phyloP scores from a whole-genome alignment of 805 yeast species.

The Sugiyamaella smithiae region DNA sequence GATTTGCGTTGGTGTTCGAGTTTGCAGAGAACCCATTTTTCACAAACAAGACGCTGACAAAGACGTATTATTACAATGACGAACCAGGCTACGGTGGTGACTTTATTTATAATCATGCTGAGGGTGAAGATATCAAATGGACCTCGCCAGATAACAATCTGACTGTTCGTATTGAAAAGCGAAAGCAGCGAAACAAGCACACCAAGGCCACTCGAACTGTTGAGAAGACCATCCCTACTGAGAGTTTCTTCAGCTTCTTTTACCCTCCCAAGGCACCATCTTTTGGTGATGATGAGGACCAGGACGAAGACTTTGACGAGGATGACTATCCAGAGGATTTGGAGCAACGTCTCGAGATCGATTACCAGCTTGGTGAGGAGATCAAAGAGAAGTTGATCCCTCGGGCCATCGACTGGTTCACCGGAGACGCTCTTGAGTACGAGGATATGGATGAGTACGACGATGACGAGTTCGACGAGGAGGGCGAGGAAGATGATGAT shows the following conservation, averaged over 20 bases:
- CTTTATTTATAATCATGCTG: constrained; percentile 95
- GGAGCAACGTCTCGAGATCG: constrained; percentile 82
- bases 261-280: constrained; percentile 83
- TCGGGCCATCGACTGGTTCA: constrained; percentile 97
- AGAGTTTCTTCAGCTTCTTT: constrained; percentile 93
- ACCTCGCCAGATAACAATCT: constrained; percentile 72
- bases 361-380: constrained; percentile 94
- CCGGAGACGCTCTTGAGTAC: constrained; percentile 91
- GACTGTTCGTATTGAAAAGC: constrained; percentile 82
- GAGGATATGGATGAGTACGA: constrained; percentile 57
- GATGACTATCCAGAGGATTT: constrained; percentile 70
- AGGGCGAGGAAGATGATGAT: constrained; percentile 58
- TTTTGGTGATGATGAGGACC: constrained; percentile 53
- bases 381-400: constrained; percentile 94
- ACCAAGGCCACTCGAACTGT: constrained; percentile 96
- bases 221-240: constrained; percentile 91
- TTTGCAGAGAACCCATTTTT: constrained; percentile 76
- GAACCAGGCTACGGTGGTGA: constrained; percentile 95
- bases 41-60: constrained; percentile 66
- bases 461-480: constrained; percentile 60
- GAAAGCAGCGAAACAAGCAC: constrained; percentile 94
- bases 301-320: constrained; percentile 51
- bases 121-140: constrained; percentile 87
- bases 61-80: constrained; percentile 90
- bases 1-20: constrained; percentile 82